Evolutionary conservation across 768 basidiomycete genomes (phyloP).

Genomic region (Xerocomus potaroensis): DNA sequence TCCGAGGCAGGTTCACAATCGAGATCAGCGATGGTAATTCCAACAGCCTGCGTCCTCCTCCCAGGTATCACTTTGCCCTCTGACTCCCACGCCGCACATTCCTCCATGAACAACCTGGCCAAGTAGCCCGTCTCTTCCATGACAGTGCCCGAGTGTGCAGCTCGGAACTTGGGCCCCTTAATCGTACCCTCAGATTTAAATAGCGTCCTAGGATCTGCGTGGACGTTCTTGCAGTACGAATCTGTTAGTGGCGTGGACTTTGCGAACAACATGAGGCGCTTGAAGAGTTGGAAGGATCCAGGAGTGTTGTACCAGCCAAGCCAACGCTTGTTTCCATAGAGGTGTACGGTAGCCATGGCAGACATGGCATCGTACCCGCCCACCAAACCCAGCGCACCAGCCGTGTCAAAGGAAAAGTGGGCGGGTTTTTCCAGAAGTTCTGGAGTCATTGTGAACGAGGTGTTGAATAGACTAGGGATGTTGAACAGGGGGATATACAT

Average conservation of each 20-base stretch:
- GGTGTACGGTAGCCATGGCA: conserved; percentile 26
- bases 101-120: conserved; percentile 47
- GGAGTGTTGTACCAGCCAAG: conserved; percentile 35
- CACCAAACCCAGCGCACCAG: conserved; percentile 24
- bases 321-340: conserved; percentile 24
- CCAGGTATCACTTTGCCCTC: conserved; percentile 8
- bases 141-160: conserved; percentile 59
- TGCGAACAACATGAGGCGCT: conserved; percentile 18
- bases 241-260: conserved; percentile 6
- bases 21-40: conserved; percentile 10
- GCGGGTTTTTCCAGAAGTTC: conserved; percentile 3
- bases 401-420: conserved; percentile 14
- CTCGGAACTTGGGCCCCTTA: conserved; percentile 62
- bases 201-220: conserved; percentile 17
- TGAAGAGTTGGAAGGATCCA: conserved; percentile 26
- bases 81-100: conserved; percentile 9
- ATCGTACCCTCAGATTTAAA: conserved; percentile 12
- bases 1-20: conserved; percentile 4
- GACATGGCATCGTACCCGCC: conserved; percentile 32
- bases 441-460: neutral
- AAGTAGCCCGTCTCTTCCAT: conserved; percentile 42
- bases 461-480: neutral
- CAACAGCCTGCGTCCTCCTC: conserved; percentile 7
- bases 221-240: neutral
- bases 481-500: no score